Percentiles rank a stretch among this genome's conserved stretches.
These are phyloP conservation scores for Singerocomus inundabilis DNA, from an alignment of 1,284 basidiomycete genomes.

Conservation along the genomic window DNA sequence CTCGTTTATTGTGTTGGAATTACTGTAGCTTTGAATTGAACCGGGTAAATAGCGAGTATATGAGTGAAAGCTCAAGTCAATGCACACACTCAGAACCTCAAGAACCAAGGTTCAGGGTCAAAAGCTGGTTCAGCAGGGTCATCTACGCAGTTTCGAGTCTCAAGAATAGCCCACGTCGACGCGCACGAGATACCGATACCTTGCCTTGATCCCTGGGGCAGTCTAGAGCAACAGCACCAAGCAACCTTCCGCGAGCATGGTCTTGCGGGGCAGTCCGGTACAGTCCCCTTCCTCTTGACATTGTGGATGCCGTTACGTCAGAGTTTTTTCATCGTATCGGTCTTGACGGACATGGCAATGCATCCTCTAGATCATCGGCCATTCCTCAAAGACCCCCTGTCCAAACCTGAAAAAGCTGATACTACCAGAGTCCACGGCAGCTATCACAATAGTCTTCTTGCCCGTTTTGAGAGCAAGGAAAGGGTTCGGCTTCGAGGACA, in stretches of 20 bases:
- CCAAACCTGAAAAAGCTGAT: constrained; percentile 90
- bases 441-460: constrained; percentile 82
- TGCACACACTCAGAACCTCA: not conserved
- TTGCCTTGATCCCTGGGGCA: too few species aligned
- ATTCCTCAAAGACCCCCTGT: constrained; percentile 81
- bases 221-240: not conserved
- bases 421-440: constrained; percentile 87
- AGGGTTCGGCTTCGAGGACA: constrained; percentile 51
- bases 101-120: not conserved
- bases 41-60: not conserved
- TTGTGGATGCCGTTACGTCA: not conserved
- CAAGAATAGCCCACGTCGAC: too few species aligned
- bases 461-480: constrained; percentile 83
- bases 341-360: not conserved
- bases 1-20: too few species aligned
- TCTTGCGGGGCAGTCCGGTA: not conserved
- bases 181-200: not conserved
- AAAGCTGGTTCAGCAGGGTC: not conserved
- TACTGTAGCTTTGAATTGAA: not conserved
- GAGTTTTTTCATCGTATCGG: not conserved
- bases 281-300: not conserved
- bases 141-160: not conserved
- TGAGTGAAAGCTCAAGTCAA: not conserved
- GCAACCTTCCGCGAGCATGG: not conserved
- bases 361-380: constrained; percentile 46